A percentile compares a stretch with the other conserved stretches of the same genome.
phyloP scores from a whole-genome alignment of 1,139 yeast genomes.

The Kazachstania sp. region DNA sequence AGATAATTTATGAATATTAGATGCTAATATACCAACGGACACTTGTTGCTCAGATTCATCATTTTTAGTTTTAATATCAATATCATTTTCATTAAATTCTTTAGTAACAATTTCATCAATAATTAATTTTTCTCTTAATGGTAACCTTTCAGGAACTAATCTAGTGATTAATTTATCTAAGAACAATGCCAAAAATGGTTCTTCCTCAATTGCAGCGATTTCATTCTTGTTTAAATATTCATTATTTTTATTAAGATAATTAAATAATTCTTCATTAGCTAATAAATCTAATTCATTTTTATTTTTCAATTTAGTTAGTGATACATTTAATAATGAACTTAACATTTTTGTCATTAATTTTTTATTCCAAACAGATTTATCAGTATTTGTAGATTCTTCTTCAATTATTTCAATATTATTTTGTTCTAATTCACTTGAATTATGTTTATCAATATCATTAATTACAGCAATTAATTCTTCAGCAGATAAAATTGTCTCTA shows the following conservation, averaged over 20 bases:
- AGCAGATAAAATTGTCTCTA: constrained; percentile 19
- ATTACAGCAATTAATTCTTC: constrained; percentile 11
- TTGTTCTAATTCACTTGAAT: no score
- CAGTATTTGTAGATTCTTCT: constrained; percentile 7
- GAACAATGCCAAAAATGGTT: constrained; percentile 44
- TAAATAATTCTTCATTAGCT: background rate
- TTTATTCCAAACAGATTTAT: constrained; percentile 29
- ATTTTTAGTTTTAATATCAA: constrained; percentile 1
- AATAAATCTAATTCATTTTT: constrained; percentile 14
- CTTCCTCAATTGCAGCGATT: background rate
- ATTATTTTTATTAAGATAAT: background rate
- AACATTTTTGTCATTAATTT: constrained; percentile 53
- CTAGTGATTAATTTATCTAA: constrained; percentile 45
- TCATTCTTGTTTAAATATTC: background rate
- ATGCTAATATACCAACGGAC: constrained; percentile 41
- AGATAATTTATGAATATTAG: constrained; percentile 47
- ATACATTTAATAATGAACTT: constrained; percentile 47
- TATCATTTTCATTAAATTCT: no score
- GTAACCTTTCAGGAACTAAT: constrained; percentile 40
- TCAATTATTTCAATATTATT: no score
- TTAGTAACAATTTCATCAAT: constrained; percentile 15
- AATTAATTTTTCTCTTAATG: constrained; percentile 38
- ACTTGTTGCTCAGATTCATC: constrained; percentile 36
- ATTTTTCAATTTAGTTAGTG: constrained; percentile 35
- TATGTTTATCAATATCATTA: background rate